phyloP scores from a whole-genome alignment of 2,329 filamentous ascomycete species.

The Monilinia fructigena region DNA sequence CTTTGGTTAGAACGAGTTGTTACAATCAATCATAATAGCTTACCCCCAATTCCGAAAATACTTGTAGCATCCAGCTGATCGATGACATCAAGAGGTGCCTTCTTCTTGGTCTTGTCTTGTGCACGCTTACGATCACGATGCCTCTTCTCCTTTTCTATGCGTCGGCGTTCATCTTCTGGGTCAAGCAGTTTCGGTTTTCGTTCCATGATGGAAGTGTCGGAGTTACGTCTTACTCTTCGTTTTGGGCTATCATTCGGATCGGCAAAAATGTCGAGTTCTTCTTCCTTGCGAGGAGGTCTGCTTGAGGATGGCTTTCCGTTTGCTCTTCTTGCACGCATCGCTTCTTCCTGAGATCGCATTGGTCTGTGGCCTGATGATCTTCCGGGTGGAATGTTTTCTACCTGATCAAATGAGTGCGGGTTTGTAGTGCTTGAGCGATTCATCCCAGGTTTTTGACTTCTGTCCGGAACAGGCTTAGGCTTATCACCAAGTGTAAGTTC shows the following conservation, averaged over 20 bases:
- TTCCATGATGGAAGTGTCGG: constrained; percentile 69
- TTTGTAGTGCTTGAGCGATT: constrained; percentile 47
- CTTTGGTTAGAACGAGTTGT: constrained; percentile 20
- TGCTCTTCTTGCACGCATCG: constrained; percentile 51
- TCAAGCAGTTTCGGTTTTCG: constrained; percentile 50
- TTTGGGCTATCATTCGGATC: constrained; percentile 41
- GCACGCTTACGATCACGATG: constrained; percentile 41
- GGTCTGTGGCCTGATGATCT: constrained; percentile 53
- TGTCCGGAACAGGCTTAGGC: constrained; percentile 45
- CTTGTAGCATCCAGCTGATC: constrained; percentile 96
- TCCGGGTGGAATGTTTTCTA: constrained; percentile 50
- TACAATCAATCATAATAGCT: constrained; percentile 44
- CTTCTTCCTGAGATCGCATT: constrained; percentile 65
- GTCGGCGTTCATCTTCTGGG: constrained; percentile 59
- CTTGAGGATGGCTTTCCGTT: constrained; percentile 40
- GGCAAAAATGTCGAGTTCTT: constrained; percentile 40
- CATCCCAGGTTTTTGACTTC: constrained; percentile 35
- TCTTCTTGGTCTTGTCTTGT: constrained; percentile 43
- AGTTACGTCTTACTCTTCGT: constrained; percentile 67
- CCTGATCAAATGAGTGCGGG: constrained; percentile 33
- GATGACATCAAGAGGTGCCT: constrained; percentile 72
- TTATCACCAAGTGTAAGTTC: constrained; percentile 66
- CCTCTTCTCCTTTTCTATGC: constrained; percentile 55
- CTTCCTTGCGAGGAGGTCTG: constrained; percentile 18
- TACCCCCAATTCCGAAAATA: constrained; percentile 89